Evolutionary conservation across 768 basidiomycete species (phyloP).

Genomic region (Exsudoporus frostii): DNA sequence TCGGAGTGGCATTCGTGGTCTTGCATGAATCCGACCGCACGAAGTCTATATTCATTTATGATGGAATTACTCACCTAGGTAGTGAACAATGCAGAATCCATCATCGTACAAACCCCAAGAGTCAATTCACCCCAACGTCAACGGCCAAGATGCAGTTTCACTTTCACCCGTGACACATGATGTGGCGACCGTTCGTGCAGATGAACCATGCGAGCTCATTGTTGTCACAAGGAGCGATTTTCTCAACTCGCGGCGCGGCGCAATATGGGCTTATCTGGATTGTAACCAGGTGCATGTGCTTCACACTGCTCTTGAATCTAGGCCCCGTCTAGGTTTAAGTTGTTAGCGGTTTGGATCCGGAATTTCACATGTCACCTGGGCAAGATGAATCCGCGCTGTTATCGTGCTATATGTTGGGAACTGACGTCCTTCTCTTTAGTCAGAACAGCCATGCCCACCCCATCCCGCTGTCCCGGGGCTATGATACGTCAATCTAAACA

Average conservation of each 20-base stretch:
- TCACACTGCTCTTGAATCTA: neutral
- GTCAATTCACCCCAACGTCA: neutral
- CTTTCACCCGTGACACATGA: neutral
- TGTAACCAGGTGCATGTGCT: neutral
- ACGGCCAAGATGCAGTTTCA: neutral
- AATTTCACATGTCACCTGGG: constrained; percentile 1
- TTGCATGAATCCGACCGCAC: neutral
- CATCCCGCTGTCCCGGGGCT: neutral
- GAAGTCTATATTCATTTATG: no score
- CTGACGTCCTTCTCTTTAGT: neutral
- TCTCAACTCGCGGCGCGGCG: neutral
- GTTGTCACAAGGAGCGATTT: neutral
- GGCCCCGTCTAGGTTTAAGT: neutral
- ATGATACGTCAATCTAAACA: neutral
- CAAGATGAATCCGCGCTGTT: neutral
- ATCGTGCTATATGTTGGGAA: neutral
- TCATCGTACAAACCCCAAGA: neutral
- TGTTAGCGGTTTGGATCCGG: neutral
- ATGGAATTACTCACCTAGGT: no score
- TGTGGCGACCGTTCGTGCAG: neutral
- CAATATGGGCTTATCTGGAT: neutral
- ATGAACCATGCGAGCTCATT: neutral
- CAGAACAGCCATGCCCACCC: neutral
- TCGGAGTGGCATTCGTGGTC: neutral
- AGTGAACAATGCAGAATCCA: neutral